Percentiles rank a stretch among this genome's conserved stretches.
phyloP scores from a whole-genome alignment of 441 rosid genomes.

The Sinapis alba region DNA sequence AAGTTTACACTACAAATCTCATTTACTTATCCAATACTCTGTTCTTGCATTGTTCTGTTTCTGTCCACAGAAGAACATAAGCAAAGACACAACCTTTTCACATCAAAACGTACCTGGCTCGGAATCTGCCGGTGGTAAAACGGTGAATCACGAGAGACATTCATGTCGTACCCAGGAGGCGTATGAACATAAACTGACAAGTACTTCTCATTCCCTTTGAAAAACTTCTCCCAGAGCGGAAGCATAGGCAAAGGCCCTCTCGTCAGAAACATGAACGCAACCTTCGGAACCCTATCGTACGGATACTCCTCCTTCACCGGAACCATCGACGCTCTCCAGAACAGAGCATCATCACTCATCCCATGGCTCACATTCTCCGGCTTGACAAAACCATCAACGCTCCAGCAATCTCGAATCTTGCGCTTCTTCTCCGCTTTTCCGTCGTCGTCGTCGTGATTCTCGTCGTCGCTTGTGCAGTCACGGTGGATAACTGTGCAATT shows the following conservation, averaged over 20 bases:
- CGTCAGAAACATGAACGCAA: slow-evolving; percentile 93
- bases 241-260: slow-evolving; percentile 83
- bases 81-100: background rate
- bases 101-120: slow-evolving; percentile 59
- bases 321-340: slow-evolving; percentile 89
- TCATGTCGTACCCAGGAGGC: slow-evolving; percentile 52
- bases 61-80: background rate
- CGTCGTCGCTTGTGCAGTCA: slow-evolving; percentile 36
- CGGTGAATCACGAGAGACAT: slow-evolving; percentile 66
- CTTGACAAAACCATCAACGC: slow-evolving; percentile 49
- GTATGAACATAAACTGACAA: slow-evolving; percentile 78
- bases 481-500: slow-evolving; percentile 48
- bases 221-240: slow-evolving; percentile 95
- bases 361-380: slow-evolving; percentile 55
- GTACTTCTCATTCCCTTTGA: slow-evolving; percentile 61
- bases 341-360: slow-evolving; percentile 71
- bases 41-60: background rate
- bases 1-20: background rate
- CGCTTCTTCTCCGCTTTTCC: slow-evolving; percentile 6
- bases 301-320: slow-evolving; percentile 71
- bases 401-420: slow-evolving; percentile 46
- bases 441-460: slow-evolving; percentile 12
- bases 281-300: slow-evolving; percentile 62
- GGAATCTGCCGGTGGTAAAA: slow-evolving; percentile 78
- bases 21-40: slow-evolving; percentile 3